These are phyloP conservation scores for Holtermanniella nyarrowii DNA, from an alignment of 768 basidiomycete genomes.

Conservation along the genomic window DNA sequence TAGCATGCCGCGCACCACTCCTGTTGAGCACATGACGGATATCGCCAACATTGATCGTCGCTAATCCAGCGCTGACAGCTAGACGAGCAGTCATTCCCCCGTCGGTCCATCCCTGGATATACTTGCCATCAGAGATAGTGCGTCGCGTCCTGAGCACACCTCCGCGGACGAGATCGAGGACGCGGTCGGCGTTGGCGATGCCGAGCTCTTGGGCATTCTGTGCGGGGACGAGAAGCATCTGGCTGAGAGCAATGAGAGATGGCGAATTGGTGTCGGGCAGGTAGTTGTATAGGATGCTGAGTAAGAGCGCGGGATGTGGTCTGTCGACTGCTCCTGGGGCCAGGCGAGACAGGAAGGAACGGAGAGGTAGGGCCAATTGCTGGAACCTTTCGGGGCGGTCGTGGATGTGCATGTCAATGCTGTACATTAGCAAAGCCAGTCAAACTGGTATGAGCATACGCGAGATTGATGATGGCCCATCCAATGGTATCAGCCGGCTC, in stretches of 20 bases:
- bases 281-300: constrained; percentile 11
- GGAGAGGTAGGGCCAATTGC: constrained; percentile 6
- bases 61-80: constrained; percentile 16
- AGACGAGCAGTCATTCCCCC: not conserved
- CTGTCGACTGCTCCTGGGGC: constrained; percentile 4
- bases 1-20: not conserved
- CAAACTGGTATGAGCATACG: not conserved
- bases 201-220: constrained; percentile 1
- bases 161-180: constrained; percentile 21
- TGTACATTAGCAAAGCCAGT: not conserved
- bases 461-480: too few relatives aligned
- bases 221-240: constrained; percentile 4
- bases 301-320: constrained; percentile 11
- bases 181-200: constrained; percentile 12
- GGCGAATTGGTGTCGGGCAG: constrained; percentile 7
- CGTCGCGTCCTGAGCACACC: constrained; percentile 5
- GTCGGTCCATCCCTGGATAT: constrained; percentile 23
- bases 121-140: constrained; percentile 6
- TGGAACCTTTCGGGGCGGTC: constrained; percentile 8
- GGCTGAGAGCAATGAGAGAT: constrained; percentile 1
- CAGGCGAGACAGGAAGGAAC: constrained; percentile 12
- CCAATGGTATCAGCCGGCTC: too few relatives aligned
- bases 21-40: constrained; percentile 4
- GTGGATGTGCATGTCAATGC: constrained; percentile 16
- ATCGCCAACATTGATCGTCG: constrained; percentile 14